These are phyloP conservation scores for Chlamydomonas incerta DNA, from an alignment of 139 green algal genomes.

Conservation along the genomic window DNA sequence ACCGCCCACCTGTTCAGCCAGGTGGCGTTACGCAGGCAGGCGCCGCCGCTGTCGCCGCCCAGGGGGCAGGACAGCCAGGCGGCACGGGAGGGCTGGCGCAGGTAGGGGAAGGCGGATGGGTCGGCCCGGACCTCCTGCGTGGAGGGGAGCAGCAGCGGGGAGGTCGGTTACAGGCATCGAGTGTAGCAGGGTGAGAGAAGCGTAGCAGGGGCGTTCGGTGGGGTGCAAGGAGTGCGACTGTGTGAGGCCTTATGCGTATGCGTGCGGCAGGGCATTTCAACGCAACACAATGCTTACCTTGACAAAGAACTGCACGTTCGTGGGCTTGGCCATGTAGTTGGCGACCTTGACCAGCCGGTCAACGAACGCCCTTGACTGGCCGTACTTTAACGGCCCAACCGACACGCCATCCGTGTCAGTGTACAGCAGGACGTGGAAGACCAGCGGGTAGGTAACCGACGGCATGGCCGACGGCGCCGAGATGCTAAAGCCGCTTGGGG, in stretches of 20 bases:
- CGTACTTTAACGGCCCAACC: not conserved
- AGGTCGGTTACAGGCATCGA: not conserved
- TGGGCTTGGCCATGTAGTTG: slow-evolving; percentile 12
- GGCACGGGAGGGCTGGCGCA: not conserved
- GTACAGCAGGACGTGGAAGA: slow-evolving; percentile 38
- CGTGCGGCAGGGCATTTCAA: not conserved
- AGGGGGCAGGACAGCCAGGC: slow-evolving; percentile 10
- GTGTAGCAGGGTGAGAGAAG: too few species aligned
- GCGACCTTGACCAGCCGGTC: slow-evolving; percentile 1
- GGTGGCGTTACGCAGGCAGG: slow-evolving; percentile 10
- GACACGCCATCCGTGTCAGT: not conserved
- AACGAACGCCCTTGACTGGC: not conserved
- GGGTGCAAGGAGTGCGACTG: too few species aligned
- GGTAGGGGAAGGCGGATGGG: not conserved
- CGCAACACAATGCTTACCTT: not conserved
- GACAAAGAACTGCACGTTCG: slow-evolving; percentile 4
- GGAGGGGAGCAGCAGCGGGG: not conserved
- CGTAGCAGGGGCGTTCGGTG: too few species aligned
- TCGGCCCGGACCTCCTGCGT: slow-evolving; percentile 22
- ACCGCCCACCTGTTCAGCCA: not conserved
- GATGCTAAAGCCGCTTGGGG: too few species aligned
- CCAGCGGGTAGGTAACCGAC: not conserved
- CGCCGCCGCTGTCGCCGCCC: not conserved
- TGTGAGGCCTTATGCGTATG: too few species aligned
- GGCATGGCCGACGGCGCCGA: not conserved